Evolutionary conservation across 2,329 filamentous ascomycete species (phyloP).

Genomic region (Colletotrichum tamarilloi): DNA sequence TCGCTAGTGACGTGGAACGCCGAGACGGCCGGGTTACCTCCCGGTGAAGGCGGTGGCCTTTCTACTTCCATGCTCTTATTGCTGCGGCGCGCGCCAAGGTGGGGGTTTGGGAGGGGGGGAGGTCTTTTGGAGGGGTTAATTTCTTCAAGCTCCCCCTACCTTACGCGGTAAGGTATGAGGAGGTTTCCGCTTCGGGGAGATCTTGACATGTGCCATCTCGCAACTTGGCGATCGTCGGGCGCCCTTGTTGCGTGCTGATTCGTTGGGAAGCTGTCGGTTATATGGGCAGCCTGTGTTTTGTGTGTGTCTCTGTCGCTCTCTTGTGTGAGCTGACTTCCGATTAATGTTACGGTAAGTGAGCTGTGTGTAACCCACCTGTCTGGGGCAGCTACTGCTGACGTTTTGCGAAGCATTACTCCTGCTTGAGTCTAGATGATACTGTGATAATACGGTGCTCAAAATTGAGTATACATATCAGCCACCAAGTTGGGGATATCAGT

Average conservation of each 20-base stretch:
- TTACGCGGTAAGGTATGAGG: background rate
- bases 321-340: background rate
- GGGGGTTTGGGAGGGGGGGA: background rate
- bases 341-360: conserved; percentile 9
- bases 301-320: background rate
- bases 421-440: too few species aligned
- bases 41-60: conserved; percentile 2
- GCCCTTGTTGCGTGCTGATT: background rate
- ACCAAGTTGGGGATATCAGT: background rate
- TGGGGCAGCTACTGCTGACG: background rate
- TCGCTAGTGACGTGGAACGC: background rate
- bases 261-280: background rate
- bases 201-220: background rate
- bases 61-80: background rate
- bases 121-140: background rate
- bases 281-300: background rate
- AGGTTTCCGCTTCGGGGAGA: background rate
- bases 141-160: background rate
- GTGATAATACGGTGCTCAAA: background rate
- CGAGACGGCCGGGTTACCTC: conserved; percentile 13
- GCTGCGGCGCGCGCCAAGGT: background rate
- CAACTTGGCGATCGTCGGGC: background rate
- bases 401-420: background rate
- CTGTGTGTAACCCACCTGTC: background rate
- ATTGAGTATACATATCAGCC: background rate